A percentile compares a stretch with the other conserved stretches of the same genome.
Evolutionary conservation across 306 rosid genomes (phyloP).

Genomic region (Cucumis sativus): Cucumber_9930_V3 NC_026659.2:23455501-23456000

Average conservation of each 20-base stretch:
- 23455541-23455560: conserved; percentile 2
- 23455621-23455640: conserved; percentile 5
- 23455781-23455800: background rate
- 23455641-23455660: conserved; percentile 33
- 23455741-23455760: background rate
- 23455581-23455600: background rate
- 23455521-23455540: conserved; percentile 11
- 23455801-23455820: conserved; percentile 40
- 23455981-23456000: background rate
- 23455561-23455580: background rate
- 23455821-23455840: conserved; percentile 86
- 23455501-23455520: conserved; percentile 25
- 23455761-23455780: background rate
- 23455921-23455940: conserved; percentile 89
- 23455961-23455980: background rate
- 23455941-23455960: background rate
- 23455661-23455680: conserved; percentile 91
- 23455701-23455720: conserved; percentile 91
- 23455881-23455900: conserved; percentile 89
- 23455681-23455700: conserved; percentile 84
- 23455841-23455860: conserved; percentile 71
- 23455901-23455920: conserved; percentile 98
- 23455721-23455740: conserved; percentile 36
- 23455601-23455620: background rate
- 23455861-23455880: conserved; percentile 96